Base-by-base conservation (phyloP, 2,329 filamentous ascomycete species). In the Calonectria naviculata region DNA sequence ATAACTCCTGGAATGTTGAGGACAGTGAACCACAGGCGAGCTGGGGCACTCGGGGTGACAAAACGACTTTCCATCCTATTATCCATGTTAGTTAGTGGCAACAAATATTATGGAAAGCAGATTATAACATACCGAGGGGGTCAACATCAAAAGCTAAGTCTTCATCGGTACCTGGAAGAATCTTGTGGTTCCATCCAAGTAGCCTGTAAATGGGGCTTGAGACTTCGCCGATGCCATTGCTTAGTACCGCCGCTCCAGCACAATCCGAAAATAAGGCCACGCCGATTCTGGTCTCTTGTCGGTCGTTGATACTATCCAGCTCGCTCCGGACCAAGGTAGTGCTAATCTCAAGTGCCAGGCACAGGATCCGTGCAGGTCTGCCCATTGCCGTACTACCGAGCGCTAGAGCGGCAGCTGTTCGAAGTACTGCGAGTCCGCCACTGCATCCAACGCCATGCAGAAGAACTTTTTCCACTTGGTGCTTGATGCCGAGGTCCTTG, bases 181-280 rank as follows among this genome's bases (percentile, higher is more conserved):
- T 86, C 71, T 86, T 86, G 79, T 93, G 89, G 41, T 92, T 88
- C 91, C 92, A 93, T 2, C 90, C 91, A 1, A 93, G 83, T 28
- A 94, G 80, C 31, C 92, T 88, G 76, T 92, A 93, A 9, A 89
- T 78, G 0, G 87, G 84, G 47, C 83, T 82, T 7, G 80, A 79
- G 1, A 80, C 74, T 34, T 82, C 83, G 2, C 88, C 91, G 65
- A 93, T 83, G 1, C 87, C 88, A 76, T 94, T 94, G 77, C 90
- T 91, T 38, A 94, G 78, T 1, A 94, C 84, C 31, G 90, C 81
- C 0, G 92, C 90, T 68, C 91, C 91, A n/a, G 90, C 92, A 73
- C 90, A 93, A 80, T 94, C 92, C 24, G 91, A 93, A 79, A 94
- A 94, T 3, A 94, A 82, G 17, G 89, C 89, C 1, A 90, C 85